Percentiles rank a stretch among this genome's conserved stretches.
Evolutionary conservation across 2,329 filamentous ascomycete species (phyloP).

Genomic region (Apiospora koreana): DNA sequence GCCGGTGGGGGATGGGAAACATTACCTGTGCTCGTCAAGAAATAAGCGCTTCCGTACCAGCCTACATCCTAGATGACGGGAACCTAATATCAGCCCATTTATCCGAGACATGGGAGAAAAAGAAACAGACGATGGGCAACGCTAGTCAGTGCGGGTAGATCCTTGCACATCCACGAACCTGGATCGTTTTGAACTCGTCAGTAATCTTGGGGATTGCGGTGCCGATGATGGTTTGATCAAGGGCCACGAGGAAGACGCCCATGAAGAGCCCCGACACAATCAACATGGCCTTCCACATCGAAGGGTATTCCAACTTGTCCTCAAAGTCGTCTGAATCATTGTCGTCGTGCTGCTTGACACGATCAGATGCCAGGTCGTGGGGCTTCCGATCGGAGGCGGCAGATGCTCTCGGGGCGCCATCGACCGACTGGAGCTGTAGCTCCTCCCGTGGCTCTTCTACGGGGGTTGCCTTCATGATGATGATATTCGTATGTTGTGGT

Average conservation of each 20-base stretch:
- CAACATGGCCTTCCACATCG: conserved; percentile 35
- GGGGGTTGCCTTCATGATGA: background rate
- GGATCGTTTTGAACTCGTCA: conserved; percentile 37
- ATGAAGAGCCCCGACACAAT: conserved; percentile 45
- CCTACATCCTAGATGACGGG: conserved; percentile 40
- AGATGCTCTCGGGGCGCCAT: background rate
- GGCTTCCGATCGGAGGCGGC: background rate
- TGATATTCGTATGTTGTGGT: background rate
- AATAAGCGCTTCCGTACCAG: conserved; percentile 45
- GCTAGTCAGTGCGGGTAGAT: background rate
- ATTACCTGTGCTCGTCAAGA: conserved; percentile 47
- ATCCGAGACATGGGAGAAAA: background rate
- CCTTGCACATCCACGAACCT: conserved; percentile 19
- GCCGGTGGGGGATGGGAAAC: background rate
- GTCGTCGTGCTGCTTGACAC: background rate
- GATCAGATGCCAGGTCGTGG: background rate
- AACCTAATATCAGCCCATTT: conserved; percentile 18
- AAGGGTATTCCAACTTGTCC: conserved; percentile 33
- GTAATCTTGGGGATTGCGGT: conserved; percentile 45
- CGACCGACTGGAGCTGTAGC: background rate
- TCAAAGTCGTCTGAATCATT: background rate
- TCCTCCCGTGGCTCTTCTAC: background rate
- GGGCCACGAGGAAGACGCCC: conserved; percentile 45
- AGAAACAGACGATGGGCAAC: background rate
- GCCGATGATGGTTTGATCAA: conserved; percentile 41